Percentiles rank a stretch among this genome's conserved stretches.
Conservation (phyloP, 352 stramenopile species). For the Phytophthora sp. region DNA sequence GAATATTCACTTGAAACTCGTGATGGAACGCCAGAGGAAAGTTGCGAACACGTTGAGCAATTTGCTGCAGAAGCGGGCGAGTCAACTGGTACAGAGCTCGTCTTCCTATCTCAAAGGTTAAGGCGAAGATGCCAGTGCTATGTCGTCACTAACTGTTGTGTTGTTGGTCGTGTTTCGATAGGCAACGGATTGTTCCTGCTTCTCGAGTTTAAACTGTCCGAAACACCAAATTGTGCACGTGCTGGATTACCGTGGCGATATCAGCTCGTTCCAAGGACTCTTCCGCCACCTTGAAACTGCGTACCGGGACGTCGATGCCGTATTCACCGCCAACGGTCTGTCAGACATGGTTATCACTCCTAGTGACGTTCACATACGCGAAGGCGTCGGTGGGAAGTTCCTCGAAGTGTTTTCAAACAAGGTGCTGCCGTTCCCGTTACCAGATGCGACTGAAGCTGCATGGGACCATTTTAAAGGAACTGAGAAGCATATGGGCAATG, state of each 20-base stretch:
- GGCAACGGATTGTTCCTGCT: constrained; percentile 23
- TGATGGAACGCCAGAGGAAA: constrained; percentile 51
- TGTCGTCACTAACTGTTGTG: constrained; percentile 1
- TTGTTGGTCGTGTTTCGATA: background rate
- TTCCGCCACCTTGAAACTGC: constrained; percentile 29
- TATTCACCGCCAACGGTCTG: constrained; percentile 35
- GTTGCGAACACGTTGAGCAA: constrained; percentile 42
- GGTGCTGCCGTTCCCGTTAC: constrained; percentile 31
- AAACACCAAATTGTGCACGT: constrained; percentile 24
- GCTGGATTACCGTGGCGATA: constrained; percentile 20
- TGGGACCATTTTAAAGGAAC: constrained; percentile 39
- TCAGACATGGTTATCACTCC: constrained; percentile 19
- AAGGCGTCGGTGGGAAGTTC: constrained; percentile 15
- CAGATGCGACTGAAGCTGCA: constrained; percentile 6
- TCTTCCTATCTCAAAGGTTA: no score
- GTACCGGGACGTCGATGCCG: constrained; percentile 20
- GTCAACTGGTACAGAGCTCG: constrained; percentile 24
- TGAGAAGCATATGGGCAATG: constrained; percentile 34
- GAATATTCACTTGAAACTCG: constrained; percentile 40
- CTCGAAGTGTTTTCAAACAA: constrained; percentile 37
- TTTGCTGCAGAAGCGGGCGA: constrained; percentile 39
- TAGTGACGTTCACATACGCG: constrained; percentile 30
- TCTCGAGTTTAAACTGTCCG: constrained; percentile 14
- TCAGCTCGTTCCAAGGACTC: constrained; percentile 19
- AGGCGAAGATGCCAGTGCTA: no score